Evolutionary conservation across 257 asterid species (phyloP).

Genomic region (Verbena officinalis): DNA sequence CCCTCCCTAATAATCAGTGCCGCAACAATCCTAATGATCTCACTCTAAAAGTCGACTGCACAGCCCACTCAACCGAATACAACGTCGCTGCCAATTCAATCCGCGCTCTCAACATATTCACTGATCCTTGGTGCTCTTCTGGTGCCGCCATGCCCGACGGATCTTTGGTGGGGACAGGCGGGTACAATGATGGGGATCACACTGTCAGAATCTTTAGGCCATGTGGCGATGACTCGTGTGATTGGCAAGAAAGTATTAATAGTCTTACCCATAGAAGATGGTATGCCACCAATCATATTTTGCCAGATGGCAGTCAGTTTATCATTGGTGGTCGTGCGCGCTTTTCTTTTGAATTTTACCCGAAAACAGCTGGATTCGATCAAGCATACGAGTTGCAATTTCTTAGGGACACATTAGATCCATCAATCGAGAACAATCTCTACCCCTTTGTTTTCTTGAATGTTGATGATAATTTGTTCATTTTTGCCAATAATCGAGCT

Average conservation of each 20-base stretch:
- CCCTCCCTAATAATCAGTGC: slow-evolving; percentile 49
- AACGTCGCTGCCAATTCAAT: slow-evolving; percentile 41
- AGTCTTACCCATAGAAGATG: slow-evolving; percentile 36
- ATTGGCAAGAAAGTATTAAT: slow-evolving; percentile 49
- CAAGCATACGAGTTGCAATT: slow-evolving; percentile 36
- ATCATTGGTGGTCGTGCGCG: slow-evolving; percentile 47
- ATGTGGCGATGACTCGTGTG: slow-evolving; percentile 39
- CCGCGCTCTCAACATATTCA: slow-evolving; percentile 56
- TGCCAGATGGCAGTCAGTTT: slow-evolving; percentile 50
- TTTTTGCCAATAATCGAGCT: slow-evolving; percentile 56
- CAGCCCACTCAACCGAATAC: slow-evolving; percentile 62
- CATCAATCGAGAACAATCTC: slow-evolving; percentile 43
- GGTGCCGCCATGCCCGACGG: slow-evolving; percentile 53
- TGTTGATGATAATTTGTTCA: slow-evolving; percentile 51
- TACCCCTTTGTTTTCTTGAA: slow-evolving; percentile 57
- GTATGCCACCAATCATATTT: slow-evolving; percentile 54
- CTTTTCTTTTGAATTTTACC: slow-evolving; percentile 52
- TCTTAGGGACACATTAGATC: slow-evolving; percentile 41
- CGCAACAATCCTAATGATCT: slow-evolving; percentile 33
- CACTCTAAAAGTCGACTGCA: slow-evolving; percentile 37
- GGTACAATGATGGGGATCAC: slow-evolving; percentile 53
- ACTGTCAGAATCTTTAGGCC: slow-evolving; percentile 40
- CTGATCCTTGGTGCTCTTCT: slow-evolving; percentile 70
- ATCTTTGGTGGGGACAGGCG: slow-evolving; percentile 49
- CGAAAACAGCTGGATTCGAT: neutral